Base-by-base conservation (phyloP, 495 filamentous ascomycete genomes). In the Xylaria nigripes region DNA sequence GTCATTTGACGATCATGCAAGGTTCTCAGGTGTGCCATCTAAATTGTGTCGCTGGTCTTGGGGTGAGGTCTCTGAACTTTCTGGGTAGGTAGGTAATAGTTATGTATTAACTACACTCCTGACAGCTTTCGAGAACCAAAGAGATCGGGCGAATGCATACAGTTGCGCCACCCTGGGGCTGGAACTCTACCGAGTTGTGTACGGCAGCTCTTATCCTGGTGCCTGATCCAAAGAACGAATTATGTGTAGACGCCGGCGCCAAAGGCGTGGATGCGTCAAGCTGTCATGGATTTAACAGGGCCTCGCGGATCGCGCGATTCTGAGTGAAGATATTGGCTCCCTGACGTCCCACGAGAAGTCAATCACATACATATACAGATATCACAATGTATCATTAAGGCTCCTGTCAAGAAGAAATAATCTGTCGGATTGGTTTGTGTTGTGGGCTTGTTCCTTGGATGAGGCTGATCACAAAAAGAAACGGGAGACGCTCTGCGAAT, bases 391-490 rank as follows among this genome's bases (percentile, higher is more conserved):
- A 21, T 40, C 44, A 32, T 45, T 1, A 13, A 29, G 25, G 41
- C 41, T 3, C 2, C 2, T 29, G 30, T 13, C n/a, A 29, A 42
- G 21, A 27, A 10, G 23, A 21, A 21, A 16, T 29, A 29, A 25
- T 9, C 43, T 13, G 32, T 48, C 44, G 16, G 36, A 41, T 54
- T 12, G 47, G 44, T 54, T 42, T 38, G 15, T 19, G 45, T n/a
- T n/a, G n/a, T n/a, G 27, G 45, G 13, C 34, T 19, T 30, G 38
- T 24, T 15, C 19, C 21, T 21, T 24, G 21, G 30, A 52, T 45
- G 50, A 48, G 51, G 44, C 51, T 54, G 34, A 48, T 45, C 25
- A 24, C 34, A 54, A 54, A 54, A 54, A 54, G 44, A 41, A 48
- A 54, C 16, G 5, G 6, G 24, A 19, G 12, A 9, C 6, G 34